Base-by-base conservation (phyloP, 2,329 filamentous ascomycete genomes). In the Botrytis sinoallii region DNA sequence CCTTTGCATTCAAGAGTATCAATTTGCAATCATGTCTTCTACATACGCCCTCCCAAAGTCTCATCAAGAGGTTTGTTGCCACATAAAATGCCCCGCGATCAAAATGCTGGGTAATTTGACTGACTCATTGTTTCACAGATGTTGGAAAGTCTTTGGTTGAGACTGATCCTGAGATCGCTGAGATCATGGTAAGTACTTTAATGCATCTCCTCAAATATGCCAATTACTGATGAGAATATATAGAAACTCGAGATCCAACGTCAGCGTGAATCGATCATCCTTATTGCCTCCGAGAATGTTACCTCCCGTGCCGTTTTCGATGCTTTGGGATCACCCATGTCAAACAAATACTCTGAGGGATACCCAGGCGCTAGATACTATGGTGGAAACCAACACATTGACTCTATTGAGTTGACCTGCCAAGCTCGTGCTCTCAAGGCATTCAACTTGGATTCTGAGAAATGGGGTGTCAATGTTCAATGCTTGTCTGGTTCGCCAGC, bases 381-480 rank as follows among this genome's bases (percentile, higher is more conserved):
- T 82, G 96, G 96, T 82, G 96, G 96, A 82, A 99, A 99, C 88
- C 93, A 99, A 88, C 94, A 96, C 89, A 99, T 99, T 79, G 96
- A 99, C 84, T 88, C 93, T 85, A 94, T 98, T 81, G 96, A 99
- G 89, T 89, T 93, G 78, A 92, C 96, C 75, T 99, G 96, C 89
- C 96, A 99, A 88, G 88, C 90, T 84, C 92, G 96, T 85, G 96
- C 96, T 78, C 92, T 99, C 77, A 89, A 93, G 85, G 92, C 95
- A 74, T 99, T 98, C 88, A 89, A 93, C 82, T 86, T 97, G 78
- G 93, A 97, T 85, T 82, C 91, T 29, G 89, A 90, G 79, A 94
- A 97, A 87, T 99, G 96, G 96, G 96, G 96, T 83, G 96, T 99
- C 86, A 99, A 99, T 83, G 96, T 99, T 75, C 96, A 99, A 87